Evolutionary conservation across 1,284 basidiomycete species (phyloP), one percentile per base, ranked within the genome.

Genomic region (Tremellales sp.): DNA sequence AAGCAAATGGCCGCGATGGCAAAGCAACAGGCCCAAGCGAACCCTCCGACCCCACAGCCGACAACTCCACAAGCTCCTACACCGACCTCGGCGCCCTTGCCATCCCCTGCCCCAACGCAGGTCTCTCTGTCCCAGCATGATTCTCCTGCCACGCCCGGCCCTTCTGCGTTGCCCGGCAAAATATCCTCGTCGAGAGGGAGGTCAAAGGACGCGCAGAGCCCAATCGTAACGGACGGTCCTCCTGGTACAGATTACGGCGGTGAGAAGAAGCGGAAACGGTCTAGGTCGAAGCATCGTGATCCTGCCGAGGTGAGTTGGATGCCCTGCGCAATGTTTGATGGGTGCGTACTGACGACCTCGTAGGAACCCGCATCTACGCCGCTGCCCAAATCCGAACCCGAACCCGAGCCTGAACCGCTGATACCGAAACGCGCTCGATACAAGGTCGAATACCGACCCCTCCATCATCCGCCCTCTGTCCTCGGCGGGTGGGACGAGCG

Each of bases 361-460:
- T 29, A 44, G 3, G 45, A 43, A 4, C 49, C 46, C 14, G 26
- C 47, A 8, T 27, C 46, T 14, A 31, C 40, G 18, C 44, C 32
- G 25, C 14, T 29, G 2, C 35, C 43, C 3, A 21, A 36, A 13
- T 41, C 55, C 1, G 24, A 35, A 5, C 25, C 19, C 5, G 31
- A 45, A 16, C 33, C 45, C 22, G 40, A 36, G 10, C 24, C 32
- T 21, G 33, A 41, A 36, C 61, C 48, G 13, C 58, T 46, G 37
- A 59, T 47, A 6, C 65, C 55, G 26, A 72, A 61, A 50, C 70
- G 75, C 6, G 70, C 81, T 29, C 81, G 89, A 50, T 84, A 87
- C 61, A 88, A 86, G 72, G 87, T 97, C 58, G 87, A 92, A 74
- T 98, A 97, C 66, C 76, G 86, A 22, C 94, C 94, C 0, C 75